Conservation (phyloP, 495 filamentous ascomycete species). For the Lepraria neglecta region DNA sequence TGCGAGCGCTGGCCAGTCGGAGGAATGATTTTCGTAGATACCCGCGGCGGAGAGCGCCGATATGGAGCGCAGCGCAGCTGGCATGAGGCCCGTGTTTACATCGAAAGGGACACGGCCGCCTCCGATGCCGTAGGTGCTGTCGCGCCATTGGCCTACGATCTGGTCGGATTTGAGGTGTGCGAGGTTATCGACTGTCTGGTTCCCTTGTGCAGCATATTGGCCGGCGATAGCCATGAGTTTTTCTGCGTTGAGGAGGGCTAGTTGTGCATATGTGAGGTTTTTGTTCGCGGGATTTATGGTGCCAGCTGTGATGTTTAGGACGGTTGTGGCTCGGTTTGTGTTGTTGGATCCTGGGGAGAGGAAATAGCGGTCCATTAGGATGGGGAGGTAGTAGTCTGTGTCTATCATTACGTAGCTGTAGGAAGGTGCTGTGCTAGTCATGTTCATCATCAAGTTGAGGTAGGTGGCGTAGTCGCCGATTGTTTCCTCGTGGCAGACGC, state of each 20-base stretch:
- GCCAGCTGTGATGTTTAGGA: slow-evolving; percentile 42
- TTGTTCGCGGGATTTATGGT: slow-evolving; percentile 43
- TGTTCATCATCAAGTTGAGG: slow-evolving; percentile 5
- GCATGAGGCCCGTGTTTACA: slow-evolving; percentile 58
- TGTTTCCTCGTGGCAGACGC: slow-evolving; percentile 7
- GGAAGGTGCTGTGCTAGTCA: slow-evolving; percentile 41
- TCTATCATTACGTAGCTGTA: slow-evolving; percentile 63
- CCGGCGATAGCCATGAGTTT: slow-evolving; percentile 52
- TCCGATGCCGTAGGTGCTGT: slow-evolving; percentile 54
- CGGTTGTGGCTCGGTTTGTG: slow-evolving; percentile 33
- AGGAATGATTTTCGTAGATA: slow-evolving; percentile 42
- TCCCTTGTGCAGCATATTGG: slow-evolving; percentile 43
- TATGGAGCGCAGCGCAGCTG: slow-evolving; percentile 55
- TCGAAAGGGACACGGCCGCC: slow-evolving; percentile 59
- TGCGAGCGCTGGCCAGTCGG: slow-evolving; percentile 42
- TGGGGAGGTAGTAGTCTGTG: slow-evolving; percentile 55
- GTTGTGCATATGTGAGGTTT: slow-evolving; percentile 46
- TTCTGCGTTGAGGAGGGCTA: slow-evolving; percentile 47
- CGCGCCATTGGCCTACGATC: slow-evolving; percentile 59
- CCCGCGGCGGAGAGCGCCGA: slow-evolving; percentile 44
- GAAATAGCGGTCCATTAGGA: slow-evolving; percentile 55
- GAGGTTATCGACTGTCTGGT: slow-evolving; percentile 49
- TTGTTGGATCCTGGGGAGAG: slow-evolving; percentile 39
- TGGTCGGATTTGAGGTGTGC: slow-evolving; percentile 50
- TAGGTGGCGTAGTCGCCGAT: slow-evolving; percentile 8